These are phyloP conservation scores for Entomophthora muscae DNA, from an alignment of 371 early-diverging fungal species.

Conservation along the genomic window DNA sequence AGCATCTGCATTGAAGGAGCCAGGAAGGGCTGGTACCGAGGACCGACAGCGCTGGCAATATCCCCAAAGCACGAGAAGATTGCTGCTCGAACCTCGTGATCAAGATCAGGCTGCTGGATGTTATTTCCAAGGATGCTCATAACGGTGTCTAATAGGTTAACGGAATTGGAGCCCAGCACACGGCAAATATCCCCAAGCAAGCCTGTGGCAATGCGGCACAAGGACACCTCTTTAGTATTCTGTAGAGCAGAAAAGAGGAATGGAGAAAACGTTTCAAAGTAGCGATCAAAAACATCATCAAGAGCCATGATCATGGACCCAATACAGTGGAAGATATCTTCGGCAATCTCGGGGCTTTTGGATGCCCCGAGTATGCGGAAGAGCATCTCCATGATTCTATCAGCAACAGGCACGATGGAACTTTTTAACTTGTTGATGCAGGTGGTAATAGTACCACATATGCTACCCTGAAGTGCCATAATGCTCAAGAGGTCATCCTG, in stretches of 20 bases:
- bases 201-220: conserved; percentile 83
- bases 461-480: conserved; percentile 69
- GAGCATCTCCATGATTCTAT: conserved; percentile 72
- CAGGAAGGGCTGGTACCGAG: conserved; percentile 64
- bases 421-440: conserved; percentile 51
- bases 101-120: conserved; percentile 53
- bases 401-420: conserved; percentile 50
- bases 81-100: conserved; percentile 76
- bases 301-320: conserved; percentile 69
- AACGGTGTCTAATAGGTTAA: conserved; percentile 57
- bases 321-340: conserved; percentile 81
- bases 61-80: conserved; percentile 95
- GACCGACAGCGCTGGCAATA: conserved; percentile 87
- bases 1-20: conserved; percentile 71
- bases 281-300: conserved; percentile 66
- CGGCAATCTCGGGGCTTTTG: conserved; percentile 67
- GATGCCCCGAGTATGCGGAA: conserved; percentile 44
- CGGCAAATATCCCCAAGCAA: conserved; percentile 89
- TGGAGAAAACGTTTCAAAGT: conserved; percentile 69
- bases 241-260: conserved; percentile 61
- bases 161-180: conserved; percentile 48
- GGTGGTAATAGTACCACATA: conserved; percentile 71
- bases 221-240: conserved; percentile 75
- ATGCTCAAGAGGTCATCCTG: conserved; percentile 31
- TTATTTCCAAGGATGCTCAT: conserved; percentile 69